Conservation (phyloP, 345 rosid genomes). For the Angophora floribunda region DNA sequence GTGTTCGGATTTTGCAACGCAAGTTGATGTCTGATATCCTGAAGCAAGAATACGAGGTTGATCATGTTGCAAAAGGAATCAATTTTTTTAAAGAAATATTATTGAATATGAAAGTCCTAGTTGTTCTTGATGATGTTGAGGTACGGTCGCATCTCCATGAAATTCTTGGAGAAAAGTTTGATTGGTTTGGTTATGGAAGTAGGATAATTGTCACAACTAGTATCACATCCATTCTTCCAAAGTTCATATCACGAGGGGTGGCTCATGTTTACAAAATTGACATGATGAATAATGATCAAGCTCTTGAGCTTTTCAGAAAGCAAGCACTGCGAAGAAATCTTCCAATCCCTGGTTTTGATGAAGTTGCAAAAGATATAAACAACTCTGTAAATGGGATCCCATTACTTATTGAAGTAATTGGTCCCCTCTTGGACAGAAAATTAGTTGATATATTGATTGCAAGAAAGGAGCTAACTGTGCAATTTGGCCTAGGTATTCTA, state of each 20-base stretch:
- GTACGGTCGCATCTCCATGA: background rate
- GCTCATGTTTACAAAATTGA: fast-evolving
- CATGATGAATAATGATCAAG: background rate
- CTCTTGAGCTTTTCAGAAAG: background rate
- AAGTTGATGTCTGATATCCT: background rate
- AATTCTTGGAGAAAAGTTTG: background rate
- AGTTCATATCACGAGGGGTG: background rate
- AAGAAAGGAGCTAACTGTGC: background rate
- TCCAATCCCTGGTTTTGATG: background rate
- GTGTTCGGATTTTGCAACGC: background rate
- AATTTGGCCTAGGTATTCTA: fast-evolving
- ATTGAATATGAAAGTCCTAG: background rate
- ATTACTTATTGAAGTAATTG: background rate
- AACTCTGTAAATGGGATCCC: background rate
- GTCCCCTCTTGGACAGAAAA: background rate
- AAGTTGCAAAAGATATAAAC: fast-evolving
- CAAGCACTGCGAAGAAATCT: background rate
- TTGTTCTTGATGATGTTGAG: background rate
- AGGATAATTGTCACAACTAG: background rate
- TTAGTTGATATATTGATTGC: background rate
- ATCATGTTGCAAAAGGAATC: background rate
- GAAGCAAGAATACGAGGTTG: background rate
- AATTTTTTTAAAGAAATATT: background rate
- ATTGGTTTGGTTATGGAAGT: background rate
- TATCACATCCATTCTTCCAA: fast-evolving